These are phyloP conservation scores for Penicillium concentricum DNA, from an alignment of 2,329 filamentous ascomycete species.

Conservation along the genomic window DNA sequence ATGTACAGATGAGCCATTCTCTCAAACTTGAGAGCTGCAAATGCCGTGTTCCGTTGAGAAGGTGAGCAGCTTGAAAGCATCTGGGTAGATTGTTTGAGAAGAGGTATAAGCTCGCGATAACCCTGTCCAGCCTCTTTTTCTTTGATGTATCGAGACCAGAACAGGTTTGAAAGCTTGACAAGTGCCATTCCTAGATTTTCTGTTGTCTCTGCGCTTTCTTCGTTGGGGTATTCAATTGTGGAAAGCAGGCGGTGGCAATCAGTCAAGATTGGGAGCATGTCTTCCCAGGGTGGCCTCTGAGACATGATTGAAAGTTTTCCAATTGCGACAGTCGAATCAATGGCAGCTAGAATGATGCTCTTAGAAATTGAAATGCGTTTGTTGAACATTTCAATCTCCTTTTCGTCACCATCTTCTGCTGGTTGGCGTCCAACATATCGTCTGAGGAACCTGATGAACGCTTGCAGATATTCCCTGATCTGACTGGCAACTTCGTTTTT, in stretches of 20 bases:
- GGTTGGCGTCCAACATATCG: slow-evolving; percentile 41
- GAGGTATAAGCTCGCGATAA: slow-evolving; percentile 35
- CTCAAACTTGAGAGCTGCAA: slow-evolving; percentile 46
- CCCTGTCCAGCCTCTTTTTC: slow-evolving; percentile 38
- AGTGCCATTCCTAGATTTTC: slow-evolving; percentile 30
- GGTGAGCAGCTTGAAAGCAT: slow-evolving; percentile 36
- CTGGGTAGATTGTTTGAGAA: slow-evolving; percentile 43
- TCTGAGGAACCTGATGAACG: slow-evolving; percentile 41
- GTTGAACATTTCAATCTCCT: slow-evolving; percentile 31
- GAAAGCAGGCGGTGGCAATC: slow-evolving; percentile 40
- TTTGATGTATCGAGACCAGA: slow-evolving; percentile 49
- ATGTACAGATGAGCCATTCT: slow-evolving; percentile 43
- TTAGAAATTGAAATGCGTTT: slow-evolving; percentile 33
- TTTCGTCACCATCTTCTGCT: slow-evolving; percentile 27
- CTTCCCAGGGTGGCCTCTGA: slow-evolving; percentile 39
- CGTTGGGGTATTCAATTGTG: slow-evolving; percentile 23
- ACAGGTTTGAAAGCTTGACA: slow-evolving; percentile 47
- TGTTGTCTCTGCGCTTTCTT: slow-evolving; percentile 12
- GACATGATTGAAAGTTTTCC: slow-evolving; percentile 41
- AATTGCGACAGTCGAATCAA: slow-evolving; percentile 42
- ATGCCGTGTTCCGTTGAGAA: slow-evolving; percentile 38
- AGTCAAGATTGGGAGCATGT: slow-evolving; percentile 34
- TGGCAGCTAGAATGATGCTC: slow-evolving; percentile 40
- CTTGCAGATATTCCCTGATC: slow-evolving; percentile 39
- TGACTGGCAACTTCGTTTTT: slow-evolving; percentile 22